Evolutionary conservation across 2,329 filamentous ascomycete species (phyloP).

Genomic region (Didymella arachidicola): DNA sequence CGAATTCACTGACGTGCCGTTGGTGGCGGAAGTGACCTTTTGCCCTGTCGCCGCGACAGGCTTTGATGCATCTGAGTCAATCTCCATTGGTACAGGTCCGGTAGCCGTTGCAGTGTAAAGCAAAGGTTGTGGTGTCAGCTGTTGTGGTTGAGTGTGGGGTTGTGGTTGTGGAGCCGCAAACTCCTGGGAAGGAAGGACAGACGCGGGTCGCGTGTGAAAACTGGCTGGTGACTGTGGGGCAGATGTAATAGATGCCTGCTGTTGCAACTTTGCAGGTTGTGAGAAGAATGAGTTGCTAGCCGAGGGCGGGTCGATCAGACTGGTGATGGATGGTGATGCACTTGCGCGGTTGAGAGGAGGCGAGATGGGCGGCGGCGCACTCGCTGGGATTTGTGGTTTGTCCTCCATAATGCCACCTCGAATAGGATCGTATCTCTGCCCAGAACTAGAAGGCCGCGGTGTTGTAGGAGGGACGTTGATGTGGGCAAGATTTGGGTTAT

Average conservation of each 20-base stretch:
- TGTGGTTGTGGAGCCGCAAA: conserved; percentile 31
- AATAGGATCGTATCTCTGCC: conserved; percentile 90
- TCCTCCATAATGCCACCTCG: conserved; percentile 65
- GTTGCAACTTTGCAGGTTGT: conserved; percentile 44
- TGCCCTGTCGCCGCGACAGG: conserved; percentile 35
- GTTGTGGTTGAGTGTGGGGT: conserved; percentile 25
- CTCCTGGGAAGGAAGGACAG: conserved; percentile 43
- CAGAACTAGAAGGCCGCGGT: conserved; percentile 68
- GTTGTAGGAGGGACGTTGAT: conserved; percentile 58
- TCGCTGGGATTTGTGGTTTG: conserved; percentile 54
- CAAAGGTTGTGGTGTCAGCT: conserved; percentile 21
- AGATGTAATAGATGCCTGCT: conserved; percentile 50
- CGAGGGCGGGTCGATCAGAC: conserved; percentile 77
- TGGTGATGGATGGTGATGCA: conserved; percentile 89
- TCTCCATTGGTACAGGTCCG: conserved; percentile 47
- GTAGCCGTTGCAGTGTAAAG: conserved; percentile 28
- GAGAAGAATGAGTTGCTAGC: conserved; percentile 49
- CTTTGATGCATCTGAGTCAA: conserved; percentile 45
- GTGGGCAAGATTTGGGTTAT: conserved; percentile 48
- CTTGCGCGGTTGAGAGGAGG: conserved; percentile 74
- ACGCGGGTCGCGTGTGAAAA: conserved; percentile 37
- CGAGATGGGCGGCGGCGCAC: conserved; percentile 56
- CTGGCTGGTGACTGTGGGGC: conserved; percentile 51
- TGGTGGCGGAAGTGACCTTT: conserved; percentile 44
- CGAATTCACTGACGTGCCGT: conserved; percentile 53